Conservation (phyloP, 768 basidiomycete species). For the Suillus paluster region DNA sequence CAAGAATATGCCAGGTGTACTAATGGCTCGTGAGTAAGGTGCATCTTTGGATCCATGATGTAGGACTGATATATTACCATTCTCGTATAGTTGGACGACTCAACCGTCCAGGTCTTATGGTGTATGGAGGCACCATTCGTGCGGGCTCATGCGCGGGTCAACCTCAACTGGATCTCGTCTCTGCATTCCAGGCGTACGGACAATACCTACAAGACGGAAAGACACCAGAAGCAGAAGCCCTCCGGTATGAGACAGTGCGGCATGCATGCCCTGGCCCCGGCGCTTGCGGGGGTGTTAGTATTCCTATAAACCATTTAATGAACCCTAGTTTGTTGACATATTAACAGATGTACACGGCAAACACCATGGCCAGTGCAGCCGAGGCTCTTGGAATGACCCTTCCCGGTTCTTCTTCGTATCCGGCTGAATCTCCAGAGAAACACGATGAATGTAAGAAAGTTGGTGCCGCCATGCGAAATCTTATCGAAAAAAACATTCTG, state of each 20-base stretch:
- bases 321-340: not conserved
- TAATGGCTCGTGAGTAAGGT: conserved; percentile 84
- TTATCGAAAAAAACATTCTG: conserved; percentile 89
- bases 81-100: conserved; percentile 76
- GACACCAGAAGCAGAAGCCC: conserved; percentile 80
- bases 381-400: conserved; percentile 97
- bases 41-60: not conserved
- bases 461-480: conserved; percentile 82
- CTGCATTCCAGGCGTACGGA: conserved; percentile 97
- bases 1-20: conserved; percentile 99
- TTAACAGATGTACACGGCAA: conserved; percentile 92
- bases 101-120: conserved; percentile 96
- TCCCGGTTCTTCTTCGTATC: conserved; percentile 96
- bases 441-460: conserved; percentile 78
- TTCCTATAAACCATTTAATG: conserved; percentile 1
- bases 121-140: conserved; percentile 95
- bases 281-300: conserved; percentile 93
- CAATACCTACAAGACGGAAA: conserved; percentile 91
- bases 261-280: conserved; percentile 98
- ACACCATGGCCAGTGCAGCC: conserved; percentile 96
- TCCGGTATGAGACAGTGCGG: conserved; percentile 85
- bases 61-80: conserved; percentile 8
- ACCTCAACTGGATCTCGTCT: conserved; percentile 92
- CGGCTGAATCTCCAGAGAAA: conserved; percentile 92
- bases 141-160: conserved; percentile 89